phyloP scores from a whole-genome alignment of 345 rosid species.

The Aethionema arabicum region DNA sequence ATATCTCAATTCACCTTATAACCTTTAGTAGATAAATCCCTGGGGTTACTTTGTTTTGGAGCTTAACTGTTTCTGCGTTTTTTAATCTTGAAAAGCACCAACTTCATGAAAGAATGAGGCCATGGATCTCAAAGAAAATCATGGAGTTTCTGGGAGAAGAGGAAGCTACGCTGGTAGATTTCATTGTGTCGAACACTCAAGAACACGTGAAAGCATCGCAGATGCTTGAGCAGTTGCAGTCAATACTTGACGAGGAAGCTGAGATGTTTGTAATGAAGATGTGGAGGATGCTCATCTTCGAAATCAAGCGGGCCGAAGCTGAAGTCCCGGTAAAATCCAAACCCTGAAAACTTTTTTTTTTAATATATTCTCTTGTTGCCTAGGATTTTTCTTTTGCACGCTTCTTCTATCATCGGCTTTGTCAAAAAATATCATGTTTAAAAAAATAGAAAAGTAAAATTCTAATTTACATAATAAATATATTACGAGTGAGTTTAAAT shows the following conservation, averaged over 20 bases:
- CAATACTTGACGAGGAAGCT: slow-evolving; percentile 90
- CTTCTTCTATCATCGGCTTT: slow-evolving; percentile 22
- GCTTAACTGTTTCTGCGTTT: slow-evolving; percentile 12
- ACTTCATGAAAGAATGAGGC: slow-evolving; percentile 94
- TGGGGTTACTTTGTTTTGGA: slow-evolving; percentile 9
- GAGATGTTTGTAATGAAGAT: slow-evolving; percentile 99
- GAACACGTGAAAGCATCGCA: slow-evolving; percentile 85
- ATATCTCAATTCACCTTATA: slow-evolving; percentile 1
- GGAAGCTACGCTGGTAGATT: slow-evolving; percentile 83
- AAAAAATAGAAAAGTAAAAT: background rate
- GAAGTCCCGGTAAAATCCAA: slow-evolving; percentile 62
- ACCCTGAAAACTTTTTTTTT: slow-evolving; percentile 42
- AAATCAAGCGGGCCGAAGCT: slow-evolving; percentile 86
- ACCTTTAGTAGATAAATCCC: background rate
- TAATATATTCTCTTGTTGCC: background rate
- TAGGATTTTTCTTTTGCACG: slow-evolving; percentile 11
- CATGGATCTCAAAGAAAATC: slow-evolving; percentile 97
- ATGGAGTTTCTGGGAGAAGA: slow-evolving; percentile 96
- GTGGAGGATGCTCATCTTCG: slow-evolving; percentile 99
- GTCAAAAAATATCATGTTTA: slow-evolving; percentile 20
- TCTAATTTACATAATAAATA: slow-evolving; percentile 20
- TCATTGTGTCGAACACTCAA: slow-evolving; percentile 77
- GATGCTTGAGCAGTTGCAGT: slow-evolving; percentile 87
- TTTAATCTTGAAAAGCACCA: slow-evolving; percentile 47
- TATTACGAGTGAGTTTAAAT: slow-evolving; percentile 7